Evolutionary conservation across 2,329 filamentous ascomycete species (phyloP).

Genomic region (Aschersonia sp.): DNA sequence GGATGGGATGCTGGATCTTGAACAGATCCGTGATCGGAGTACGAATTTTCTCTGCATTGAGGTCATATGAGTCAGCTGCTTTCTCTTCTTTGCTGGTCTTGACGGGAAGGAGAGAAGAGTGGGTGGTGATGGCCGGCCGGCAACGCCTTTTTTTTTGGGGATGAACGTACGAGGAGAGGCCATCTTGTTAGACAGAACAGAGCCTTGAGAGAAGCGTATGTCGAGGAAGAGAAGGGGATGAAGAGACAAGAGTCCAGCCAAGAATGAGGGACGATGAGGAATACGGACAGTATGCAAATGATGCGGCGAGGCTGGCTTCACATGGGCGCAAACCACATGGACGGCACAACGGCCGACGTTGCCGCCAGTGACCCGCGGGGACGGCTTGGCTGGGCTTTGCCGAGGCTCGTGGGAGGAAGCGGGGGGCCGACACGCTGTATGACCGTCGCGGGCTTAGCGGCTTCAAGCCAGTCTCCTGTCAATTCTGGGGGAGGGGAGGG

Average conservation of each 20-base stretch:
- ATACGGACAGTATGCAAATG: neutral
- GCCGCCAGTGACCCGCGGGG: neutral
- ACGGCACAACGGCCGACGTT: neutral
- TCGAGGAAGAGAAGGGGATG: neutral
- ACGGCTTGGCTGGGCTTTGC: neutral
- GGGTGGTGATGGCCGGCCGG: neutral
- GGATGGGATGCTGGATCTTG: conserved; percentile 91
- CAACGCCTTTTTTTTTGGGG: neutral
- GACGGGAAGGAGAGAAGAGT: no score
- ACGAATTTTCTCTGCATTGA: conserved; percentile 46
- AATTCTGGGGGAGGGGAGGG: neutral
- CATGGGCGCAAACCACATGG: neutral
- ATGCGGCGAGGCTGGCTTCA: neutral
- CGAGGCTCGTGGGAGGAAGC: neutral
- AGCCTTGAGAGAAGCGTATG: neutral
- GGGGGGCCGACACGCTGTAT: neutral
- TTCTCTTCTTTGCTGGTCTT: no score
- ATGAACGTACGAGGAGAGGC: conserved; percentile 8
- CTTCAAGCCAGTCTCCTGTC: neutral
- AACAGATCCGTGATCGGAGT: conserved; percentile 91
- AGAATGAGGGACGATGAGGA: neutral
- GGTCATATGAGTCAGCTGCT: neutral
- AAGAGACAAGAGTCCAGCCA: neutral
- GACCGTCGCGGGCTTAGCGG: neutral
- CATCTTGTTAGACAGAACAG: conserved; percentile 2